These are phyloP conservation scores for Saturnispora dispora DNA, from an alignment of 805 yeast genomes.

Conservation along the genomic window DNA sequence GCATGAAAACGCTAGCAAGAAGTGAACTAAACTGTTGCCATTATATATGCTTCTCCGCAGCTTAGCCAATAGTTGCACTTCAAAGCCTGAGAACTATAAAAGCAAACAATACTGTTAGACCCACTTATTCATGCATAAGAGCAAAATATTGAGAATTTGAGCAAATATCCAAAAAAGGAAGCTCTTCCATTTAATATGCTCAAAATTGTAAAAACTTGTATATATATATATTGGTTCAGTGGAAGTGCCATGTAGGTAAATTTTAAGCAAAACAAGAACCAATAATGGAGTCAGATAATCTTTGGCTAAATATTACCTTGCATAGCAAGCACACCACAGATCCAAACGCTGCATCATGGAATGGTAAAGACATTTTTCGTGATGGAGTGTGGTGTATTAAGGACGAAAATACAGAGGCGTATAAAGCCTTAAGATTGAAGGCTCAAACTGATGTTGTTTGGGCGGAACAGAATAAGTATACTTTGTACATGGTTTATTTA, in stretches of 20 bases:
- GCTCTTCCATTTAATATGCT: neutral
- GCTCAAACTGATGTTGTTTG: constrained; percentile 27
- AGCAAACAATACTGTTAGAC: neutral
- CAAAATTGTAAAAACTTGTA: neutral
- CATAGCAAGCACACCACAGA: neutral
- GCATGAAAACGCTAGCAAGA: neutral
- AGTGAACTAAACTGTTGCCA: neutral
- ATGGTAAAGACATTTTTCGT: constrained; percentile 6
- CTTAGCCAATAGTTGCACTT: neutral
- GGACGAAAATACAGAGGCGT: constrained; percentile 19
- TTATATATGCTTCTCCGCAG: neutral
- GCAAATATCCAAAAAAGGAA: neutral
- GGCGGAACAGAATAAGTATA: constrained; percentile 29
- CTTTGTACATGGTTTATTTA: constrained; percentile 32
- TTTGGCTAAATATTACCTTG: neutral
- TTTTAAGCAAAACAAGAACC: neutral
- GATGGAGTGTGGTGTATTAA: constrained; percentile 16
- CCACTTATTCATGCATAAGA: neutral
- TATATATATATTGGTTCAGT: neutral
- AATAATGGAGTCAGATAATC: neutral
- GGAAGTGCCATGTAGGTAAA: neutral
- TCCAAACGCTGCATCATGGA: neutral
- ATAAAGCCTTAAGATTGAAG: constrained; percentile 13
- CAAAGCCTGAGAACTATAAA: neutral
- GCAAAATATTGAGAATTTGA: neutral